Evolutionary conservation across 441 rosid genomes (phyloP).

Genomic region (Erodium texanum): DNA sequence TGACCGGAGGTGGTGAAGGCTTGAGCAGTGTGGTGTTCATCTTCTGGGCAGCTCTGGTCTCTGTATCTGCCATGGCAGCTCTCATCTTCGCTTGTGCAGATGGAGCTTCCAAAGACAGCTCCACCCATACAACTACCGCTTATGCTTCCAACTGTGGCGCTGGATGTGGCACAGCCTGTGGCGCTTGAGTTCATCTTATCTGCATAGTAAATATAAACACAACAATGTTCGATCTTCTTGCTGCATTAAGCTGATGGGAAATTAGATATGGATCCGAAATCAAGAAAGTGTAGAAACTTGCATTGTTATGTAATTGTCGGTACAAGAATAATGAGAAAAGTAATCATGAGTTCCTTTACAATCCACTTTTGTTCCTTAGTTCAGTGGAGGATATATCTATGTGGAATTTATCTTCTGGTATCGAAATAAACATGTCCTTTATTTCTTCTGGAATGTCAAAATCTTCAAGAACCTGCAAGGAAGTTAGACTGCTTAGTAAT

Average conservation of each 20-base stretch:
- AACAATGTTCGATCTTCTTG: not conserved
- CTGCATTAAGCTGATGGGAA: not conserved
- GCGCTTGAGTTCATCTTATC: not conserved
- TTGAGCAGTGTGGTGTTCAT: conserved; percentile 1
- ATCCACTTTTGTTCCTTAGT: conserved; percentile 32
- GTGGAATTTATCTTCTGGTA: conserved; percentile 54
- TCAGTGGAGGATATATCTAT: conserved; percentile 75
- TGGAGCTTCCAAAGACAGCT: conserved; percentile 1
- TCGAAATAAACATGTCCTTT: conserved; percentile 52
- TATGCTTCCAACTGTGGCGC: conserved; percentile 4
- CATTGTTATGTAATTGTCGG: not conserved
- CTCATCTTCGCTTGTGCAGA: conserved; percentile 6
- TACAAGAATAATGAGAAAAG: not conserved
- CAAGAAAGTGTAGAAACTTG: not conserved
- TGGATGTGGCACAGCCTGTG: not conserved
- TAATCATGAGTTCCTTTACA: conserved; percentile 24
- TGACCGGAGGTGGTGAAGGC: conserved; percentile 1
- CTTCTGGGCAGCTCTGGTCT: conserved; percentile 4
- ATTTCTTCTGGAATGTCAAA: conserved; percentile 57
- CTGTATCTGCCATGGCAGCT: conserved; percentile 1
- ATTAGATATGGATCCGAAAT: not conserved
- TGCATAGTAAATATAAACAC: not conserved
- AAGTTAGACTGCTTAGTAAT: conserved; percentile 7
- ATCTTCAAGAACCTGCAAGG: conserved; percentile 65
- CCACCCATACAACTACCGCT: not conserved